A percentile compares a stretch with the other conserved stretches of the same genome.
Evolutionary conservation across 1,139 yeast genomes (phyloP).

Genomic region (Kodamaea plutei): DNA sequence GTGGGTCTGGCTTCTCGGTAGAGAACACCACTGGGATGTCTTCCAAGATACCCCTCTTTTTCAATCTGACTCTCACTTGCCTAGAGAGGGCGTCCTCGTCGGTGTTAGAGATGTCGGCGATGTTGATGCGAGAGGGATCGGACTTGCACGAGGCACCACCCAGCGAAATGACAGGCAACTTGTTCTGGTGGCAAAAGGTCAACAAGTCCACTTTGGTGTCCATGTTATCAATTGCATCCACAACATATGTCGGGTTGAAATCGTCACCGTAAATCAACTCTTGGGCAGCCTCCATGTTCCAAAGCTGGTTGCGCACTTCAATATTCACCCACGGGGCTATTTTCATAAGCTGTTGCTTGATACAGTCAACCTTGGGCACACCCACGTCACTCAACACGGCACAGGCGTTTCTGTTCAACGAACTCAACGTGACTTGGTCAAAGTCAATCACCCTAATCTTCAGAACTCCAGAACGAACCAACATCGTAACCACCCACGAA

Average conservation of each 20-base stretch:
- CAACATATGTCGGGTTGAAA: conserved; percentile 65
- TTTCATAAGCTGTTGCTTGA: conserved; percentile 56
- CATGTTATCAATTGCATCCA: conserved; percentile 93
- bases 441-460: conserved; percentile 80
- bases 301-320: conserved; percentile 72
- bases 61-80: conserved; percentile 76
- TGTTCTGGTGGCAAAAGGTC: conserved; percentile 60
- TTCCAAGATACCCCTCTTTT: conserved; percentile 62
- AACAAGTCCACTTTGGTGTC: conserved; percentile 91
- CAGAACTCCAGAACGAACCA: conserved; percentile 85
- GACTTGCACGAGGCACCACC: conserved; percentile 91
- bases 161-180: conserved; percentile 69
- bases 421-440: conserved; percentile 90
- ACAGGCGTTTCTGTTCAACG: conserved; percentile 90
- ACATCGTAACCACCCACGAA: conserved; percentile 92
- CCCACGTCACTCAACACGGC: conserved; percentile 90
- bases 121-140: conserved; percentile 45
- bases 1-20: conserved; percentile 94
- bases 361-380: conserved; percentile 76
- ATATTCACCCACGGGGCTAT: conserved; percentile 91
- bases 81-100: conserved; percentile 95
- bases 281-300: conserved; percentile 65
- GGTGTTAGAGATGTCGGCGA: conserved; percentile 48
- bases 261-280: conserved; percentile 52
- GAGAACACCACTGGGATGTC: conserved; percentile 89